Percentiles rank a stretch among this genome's conserved stretches.
Conservation (phyloP, 192 early-diverging fungal genomes). For the Chytriomyces hyalinus region DNA sequence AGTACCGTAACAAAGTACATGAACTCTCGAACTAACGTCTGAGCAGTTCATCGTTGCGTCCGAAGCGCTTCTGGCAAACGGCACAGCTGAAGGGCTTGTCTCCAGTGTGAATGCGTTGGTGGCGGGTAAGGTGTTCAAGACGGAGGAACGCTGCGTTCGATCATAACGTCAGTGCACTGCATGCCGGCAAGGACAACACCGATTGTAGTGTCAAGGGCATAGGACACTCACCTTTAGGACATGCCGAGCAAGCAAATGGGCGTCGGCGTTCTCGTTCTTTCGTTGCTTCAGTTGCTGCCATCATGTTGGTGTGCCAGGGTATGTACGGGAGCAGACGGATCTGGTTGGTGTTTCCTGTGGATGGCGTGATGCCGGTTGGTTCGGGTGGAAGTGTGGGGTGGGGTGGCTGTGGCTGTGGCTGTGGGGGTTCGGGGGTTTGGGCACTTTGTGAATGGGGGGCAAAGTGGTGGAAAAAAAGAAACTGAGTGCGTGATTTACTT, state of each 20-base stretch:
- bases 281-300: no score
- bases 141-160: constrained; percentile 65
- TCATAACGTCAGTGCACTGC: background rate
- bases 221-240: background rate
- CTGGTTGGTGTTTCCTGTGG: no score
- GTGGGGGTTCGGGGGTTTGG: no score
- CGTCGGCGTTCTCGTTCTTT: background rate
- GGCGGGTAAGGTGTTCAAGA: constrained; percentile 83
- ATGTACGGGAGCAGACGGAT: no score
- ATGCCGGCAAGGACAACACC: background rate
- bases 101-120: constrained; percentile 87
- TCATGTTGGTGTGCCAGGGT: background rate
- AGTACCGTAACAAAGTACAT: no score
- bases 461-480: no score
- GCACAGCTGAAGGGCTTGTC: constrained; percentile 84
- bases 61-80: constrained; percentile 82
- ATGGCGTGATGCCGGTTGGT: background rate
- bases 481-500: no score
- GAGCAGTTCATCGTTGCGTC: constrained; percentile 77
- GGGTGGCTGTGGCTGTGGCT: no score
- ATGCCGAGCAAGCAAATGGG: background rate
- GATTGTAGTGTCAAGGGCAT: background rate
- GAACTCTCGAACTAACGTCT: constrained; percentile 15
- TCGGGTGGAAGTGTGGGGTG: background rate
- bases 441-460: no score